Evolutionary conservation across 2,329 filamentous ascomycete genomes (phyloP), one percentile per base, ranked within the genome.

Genomic region (Sclerotinia trifoliorum): DNA sequence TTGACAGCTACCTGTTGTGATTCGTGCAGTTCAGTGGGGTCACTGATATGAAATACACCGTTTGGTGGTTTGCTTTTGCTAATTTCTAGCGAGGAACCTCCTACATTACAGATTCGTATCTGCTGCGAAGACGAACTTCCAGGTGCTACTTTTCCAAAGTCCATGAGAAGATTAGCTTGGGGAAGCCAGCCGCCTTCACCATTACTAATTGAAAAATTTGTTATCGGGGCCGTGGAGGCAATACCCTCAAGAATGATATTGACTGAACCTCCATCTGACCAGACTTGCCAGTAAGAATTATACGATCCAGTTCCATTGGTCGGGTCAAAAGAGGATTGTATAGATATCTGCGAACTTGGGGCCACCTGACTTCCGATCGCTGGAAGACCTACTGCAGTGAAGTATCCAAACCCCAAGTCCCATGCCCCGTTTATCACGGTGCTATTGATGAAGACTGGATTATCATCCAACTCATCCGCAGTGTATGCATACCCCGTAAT

Each of bases 401-500:
- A 75, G 3, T 66, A 60, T 67, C 29, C 46, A 42, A 56, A 65
- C 56, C 74, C 75, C 13, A 74, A 67, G 42, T 71, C 70, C 70
- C 75, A 76, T 17, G 54, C 67, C 1, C 71, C 74, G 63, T 72
- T 73, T 15, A 63, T 74, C 15, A 74, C 55, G 13, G 73, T 76
- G 7, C 67, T 67, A 68, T 72, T 78, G 17, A 70, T 64, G 29
- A 70, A 71, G 8, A 65, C 65, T 21, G 74, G 68, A 42, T 70
- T 65, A 42, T 73, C 70, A 15, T 72, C 70, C 13, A 75, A 62
- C 51, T 73, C 70, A 7, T 76, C 77, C 65, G 75, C 26, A 70
- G 74, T 75, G 48, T 71, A 78, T 17, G 70, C 74, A 65, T 78
- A 77, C 5, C 75, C 77, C n/a, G 71, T 68, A 26, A 80, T 78